A percentile compares a stretch with the other conserved stretches of the same genome.
phyloP scores from a whole-genome alignment of 2,329 filamentous ascomycete species.

The Diaporthe longicolla region DNA sequence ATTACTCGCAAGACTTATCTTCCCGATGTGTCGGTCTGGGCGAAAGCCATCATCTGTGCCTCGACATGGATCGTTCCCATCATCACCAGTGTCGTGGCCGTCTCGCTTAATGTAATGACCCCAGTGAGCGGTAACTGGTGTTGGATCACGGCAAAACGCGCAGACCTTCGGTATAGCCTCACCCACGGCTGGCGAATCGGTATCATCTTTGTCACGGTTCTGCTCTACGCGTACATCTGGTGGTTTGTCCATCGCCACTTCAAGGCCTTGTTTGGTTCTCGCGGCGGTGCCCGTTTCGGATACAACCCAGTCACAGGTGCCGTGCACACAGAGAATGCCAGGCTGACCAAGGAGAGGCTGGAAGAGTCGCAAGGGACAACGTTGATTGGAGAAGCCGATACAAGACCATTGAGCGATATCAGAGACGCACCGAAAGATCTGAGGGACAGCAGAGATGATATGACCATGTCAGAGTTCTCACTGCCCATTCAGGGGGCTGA shows the following conservation, averaged over 20 bases:
- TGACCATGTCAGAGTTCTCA: slow-evolving; percentile 24
- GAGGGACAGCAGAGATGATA: slow-evolving; percentile 11
- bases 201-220: slow-evolving; percentile 57
- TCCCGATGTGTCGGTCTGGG: slow-evolving; percentile 48
- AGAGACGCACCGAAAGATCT: neutral
- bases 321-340: slow-evolving; percentile 1
- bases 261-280: slow-evolving; percentile 26
- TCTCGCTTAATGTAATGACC: slow-evolving; percentile 49
- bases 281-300: neutral
- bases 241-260: slow-evolving; percentile 48
- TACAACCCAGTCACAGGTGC: slow-evolving; percentile 22
- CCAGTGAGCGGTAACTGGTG: slow-evolving; percentile 60
- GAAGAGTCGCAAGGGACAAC: slow-evolving; percentile 28
- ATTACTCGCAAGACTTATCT: slow-evolving; percentile 51
- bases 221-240: slow-evolving; percentile 61
- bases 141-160: slow-evolving; percentile 56
- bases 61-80: slow-evolving; percentile 58
- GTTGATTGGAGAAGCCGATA: slow-evolving; percentile 11
- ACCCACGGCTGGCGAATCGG: slow-evolving; percentile 61
- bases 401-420: neutral
- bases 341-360: neutral
- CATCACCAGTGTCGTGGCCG: slow-evolving; percentile 53
- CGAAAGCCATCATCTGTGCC: slow-evolving; percentile 53
- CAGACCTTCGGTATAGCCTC: slow-evolving; percentile 58
- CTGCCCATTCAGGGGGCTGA: slow-evolving; percentile 16